A percentile compares a stretch with the other conserved stretches of the same genome.
phyloP scores from a whole-genome alignment of 2,329 filamentous ascomycete species.

The Amauroascus niger region DNA sequence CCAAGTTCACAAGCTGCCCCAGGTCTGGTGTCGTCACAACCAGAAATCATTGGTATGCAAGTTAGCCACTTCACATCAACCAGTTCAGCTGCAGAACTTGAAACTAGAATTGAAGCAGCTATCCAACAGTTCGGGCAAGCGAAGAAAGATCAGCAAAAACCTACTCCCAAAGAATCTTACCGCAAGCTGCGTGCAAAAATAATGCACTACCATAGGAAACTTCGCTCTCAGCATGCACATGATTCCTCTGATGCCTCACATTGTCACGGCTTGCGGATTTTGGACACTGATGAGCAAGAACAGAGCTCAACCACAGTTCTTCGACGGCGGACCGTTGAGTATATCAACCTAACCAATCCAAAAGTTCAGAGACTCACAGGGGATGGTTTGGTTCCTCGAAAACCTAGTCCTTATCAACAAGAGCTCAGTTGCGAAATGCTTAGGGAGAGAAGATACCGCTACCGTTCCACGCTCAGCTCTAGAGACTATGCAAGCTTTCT shows the following conservation, averaged over 20 bases:
- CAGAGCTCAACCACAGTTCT: not conserved
- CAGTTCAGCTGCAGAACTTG: not conserved
- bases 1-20: not conserved
- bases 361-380: conserved; percentile 12
- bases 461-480: not conserved
- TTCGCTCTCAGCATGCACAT: not conserved
- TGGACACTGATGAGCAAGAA: not conserved
- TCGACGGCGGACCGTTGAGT: conserved; percentile 8
- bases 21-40: not conserved
- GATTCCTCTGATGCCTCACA: not conserved
- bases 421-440: not conserved
- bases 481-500: conserved; percentile 10
- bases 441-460: not conserved
- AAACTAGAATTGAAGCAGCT: conserved; percentile 6
- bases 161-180: not conserved
- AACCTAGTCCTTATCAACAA: conserved; percentile 4
- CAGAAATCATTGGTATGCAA: not conserved
- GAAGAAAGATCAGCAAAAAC: not conserved
- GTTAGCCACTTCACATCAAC: not conserved
- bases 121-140: not conserved
- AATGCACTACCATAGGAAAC: not conserved
- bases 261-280: not conserved
- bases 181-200: not conserved
- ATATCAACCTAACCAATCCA: conserved; percentile 9
- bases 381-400: conserved; percentile 8